phyloP scores from a whole-genome alignment of 1,284 basidiomycete species.

The Paramarasmius palmivorus region DNA sequence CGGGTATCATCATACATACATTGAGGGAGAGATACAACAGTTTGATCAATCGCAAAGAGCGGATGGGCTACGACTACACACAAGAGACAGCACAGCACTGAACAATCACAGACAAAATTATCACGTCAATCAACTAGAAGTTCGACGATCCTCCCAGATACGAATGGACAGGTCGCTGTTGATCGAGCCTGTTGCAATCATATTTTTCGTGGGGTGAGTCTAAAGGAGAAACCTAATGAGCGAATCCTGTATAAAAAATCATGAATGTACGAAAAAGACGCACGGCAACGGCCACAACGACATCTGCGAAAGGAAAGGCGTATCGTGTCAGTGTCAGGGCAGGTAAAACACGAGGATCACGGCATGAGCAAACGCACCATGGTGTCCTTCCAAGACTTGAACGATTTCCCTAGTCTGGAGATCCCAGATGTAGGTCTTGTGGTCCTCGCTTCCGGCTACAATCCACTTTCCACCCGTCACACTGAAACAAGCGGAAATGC shows the following conservation, averaged over 20 bases:
- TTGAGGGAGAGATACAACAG: neutral
- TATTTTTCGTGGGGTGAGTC: conserved; percentile 82
- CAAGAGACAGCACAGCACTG: neutral
- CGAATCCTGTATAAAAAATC: conserved; percentile 4
- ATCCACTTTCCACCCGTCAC: conserved; percentile 88
- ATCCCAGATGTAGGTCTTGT: conserved; percentile 90
- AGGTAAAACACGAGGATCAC: neutral
- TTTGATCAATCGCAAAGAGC: neutral
- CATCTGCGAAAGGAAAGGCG: conserved; percentile 41
- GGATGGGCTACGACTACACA: too few relatives aligned
- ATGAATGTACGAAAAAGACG: conserved; percentile 17
- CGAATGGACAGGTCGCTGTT: conserved; percentile 78
- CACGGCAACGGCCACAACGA: conserved; percentile 77
- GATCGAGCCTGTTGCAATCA: conserved; percentile 83
- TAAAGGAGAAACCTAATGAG: conserved; percentile 29
- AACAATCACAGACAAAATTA: neutral
- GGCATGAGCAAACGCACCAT: conserved; percentile 42
- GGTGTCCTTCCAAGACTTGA: conserved; percentile 77
- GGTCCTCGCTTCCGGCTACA: conserved; percentile 89
- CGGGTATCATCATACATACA: neutral
- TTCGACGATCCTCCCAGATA: conserved; percentile 67
- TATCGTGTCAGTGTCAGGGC: neutral
- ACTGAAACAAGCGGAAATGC: conserved; percentile 78
- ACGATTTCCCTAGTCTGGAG: conserved; percentile 84
- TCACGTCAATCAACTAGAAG: neutral